Percentiles rank a stretch among this genome's conserved stretches.
Conservation (phyloP, 2,329 filamentous ascomycete species). For the Botrytis galanthina region DNA sequence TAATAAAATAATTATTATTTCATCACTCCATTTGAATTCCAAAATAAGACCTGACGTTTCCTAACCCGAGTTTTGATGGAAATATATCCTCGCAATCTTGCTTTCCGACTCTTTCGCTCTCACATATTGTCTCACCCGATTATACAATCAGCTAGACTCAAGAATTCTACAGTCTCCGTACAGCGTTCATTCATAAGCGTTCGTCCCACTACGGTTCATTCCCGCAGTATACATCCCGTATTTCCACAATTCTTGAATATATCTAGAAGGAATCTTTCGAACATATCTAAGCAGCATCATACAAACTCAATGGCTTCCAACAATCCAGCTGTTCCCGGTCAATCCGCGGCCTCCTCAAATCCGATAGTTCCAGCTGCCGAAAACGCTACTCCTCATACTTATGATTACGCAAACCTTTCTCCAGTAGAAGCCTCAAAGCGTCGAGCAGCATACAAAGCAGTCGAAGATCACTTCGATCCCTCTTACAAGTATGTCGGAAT, state of each 20-base stretch:
- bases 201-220: neutral
- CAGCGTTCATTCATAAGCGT: neutral
- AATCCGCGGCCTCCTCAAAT: slow-evolving; percentile 26
- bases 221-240: neutral
- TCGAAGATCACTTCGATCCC: slow-evolving; percentile 67
- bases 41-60: neutral
- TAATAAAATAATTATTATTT: neutral
- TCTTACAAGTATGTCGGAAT: slow-evolving; percentile 69
- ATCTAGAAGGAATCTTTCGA: neutral
- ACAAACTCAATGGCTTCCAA: slow-evolving; percentile 12
- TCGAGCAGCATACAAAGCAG: slow-evolving; percentile 70
- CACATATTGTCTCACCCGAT: neutral
- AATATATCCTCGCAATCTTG: slow-evolving; percentile 6
- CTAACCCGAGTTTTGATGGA: slow-evolving; percentile 16
- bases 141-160: neutral
- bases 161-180: neutral
- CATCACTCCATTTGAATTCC: neutral
- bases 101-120: neutral
- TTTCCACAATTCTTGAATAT: neutral
- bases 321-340: slow-evolving; percentile 18
- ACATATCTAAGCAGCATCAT: neutral
- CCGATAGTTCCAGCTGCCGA: slow-evolving; percentile 21
- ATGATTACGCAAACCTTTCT: slow-evolving; percentile 25
- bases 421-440: slow-evolving; percentile 72
- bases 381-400: slow-evolving; percentile 24